These are phyloP conservation scores for Ceratobasidium theobromae DNA, from an alignment of 1,284 basidiomycete genomes.

Conservation along the genomic window DNA sequence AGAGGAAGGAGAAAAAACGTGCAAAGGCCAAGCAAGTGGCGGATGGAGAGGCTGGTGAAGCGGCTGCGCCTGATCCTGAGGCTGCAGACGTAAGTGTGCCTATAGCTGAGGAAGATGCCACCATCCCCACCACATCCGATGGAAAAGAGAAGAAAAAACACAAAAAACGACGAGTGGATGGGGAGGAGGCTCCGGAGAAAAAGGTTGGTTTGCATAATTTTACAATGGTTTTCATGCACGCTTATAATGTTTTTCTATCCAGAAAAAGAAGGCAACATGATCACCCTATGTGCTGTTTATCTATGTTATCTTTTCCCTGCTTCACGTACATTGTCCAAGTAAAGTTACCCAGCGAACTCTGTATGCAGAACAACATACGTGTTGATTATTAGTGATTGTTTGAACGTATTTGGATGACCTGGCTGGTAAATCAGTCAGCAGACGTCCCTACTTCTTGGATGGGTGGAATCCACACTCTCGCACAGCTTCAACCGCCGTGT, in stretches of 20 bases:
- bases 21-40: constrained; percentile 45
- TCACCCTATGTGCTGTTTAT: neutral
- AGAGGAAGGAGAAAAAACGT: constrained; percentile 58
- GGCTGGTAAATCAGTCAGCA: constrained; percentile 31
- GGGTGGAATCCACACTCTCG: neutral
- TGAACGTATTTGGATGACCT: no score
- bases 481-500: neutral
- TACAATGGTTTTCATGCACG: neutral
- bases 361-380: neutral
- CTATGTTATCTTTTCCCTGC: constrained; percentile 14
- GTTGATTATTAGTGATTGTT: neutral
- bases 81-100: constrained; percentile 46
- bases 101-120: constrained; percentile 48
- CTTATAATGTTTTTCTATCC: neutral
- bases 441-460: neutral
- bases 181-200: constrained; percentile 25
- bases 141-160: constrained; percentile 49
- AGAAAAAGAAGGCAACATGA: constrained; percentile 26
- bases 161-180: constrained; percentile 36
- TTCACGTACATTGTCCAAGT: neutral
- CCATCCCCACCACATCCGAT: constrained; percentile 62
- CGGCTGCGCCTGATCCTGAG: constrained; percentile 47
- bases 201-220: constrained; percentile 5
- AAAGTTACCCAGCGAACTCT: neutral
- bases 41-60: constrained; percentile 47